Percentiles rank a stretch among this genome's conserved stretches.
These are phyloP conservation scores for Carex parvula DNA, from an alignment of 176 grass and related monocot genomes.

Conservation along the genomic window DNA sequence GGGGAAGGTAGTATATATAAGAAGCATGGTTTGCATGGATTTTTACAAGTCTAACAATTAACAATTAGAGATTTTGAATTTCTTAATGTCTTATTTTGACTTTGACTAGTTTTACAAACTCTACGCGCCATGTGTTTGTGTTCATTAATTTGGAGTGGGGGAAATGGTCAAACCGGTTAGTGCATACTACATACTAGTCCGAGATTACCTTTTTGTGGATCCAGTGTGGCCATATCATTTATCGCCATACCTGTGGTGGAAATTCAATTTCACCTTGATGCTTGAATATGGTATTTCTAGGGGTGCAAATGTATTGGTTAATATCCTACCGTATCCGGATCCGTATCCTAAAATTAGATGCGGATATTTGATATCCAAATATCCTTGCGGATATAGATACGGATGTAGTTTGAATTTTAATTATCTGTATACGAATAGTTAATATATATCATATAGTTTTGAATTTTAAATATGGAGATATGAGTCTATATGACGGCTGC, in stretches of 20 bases:
- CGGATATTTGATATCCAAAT: too few species aligned
- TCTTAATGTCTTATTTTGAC: not conserved
- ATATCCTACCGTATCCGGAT: too few species aligned
- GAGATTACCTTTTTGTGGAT: not conserved
- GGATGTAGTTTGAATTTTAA: too few species aligned
- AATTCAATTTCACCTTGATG: not conserved
- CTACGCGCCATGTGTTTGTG: not conserved
- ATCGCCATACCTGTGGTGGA: not conserved
- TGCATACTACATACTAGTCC: not conserved
- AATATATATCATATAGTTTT: too few species aligned
- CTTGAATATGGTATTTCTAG: not conserved
- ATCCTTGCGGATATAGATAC: too few species aligned
- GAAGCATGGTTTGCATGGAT: not conserved
- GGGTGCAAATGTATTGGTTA: too few species aligned
- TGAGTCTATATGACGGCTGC: too few species aligned
- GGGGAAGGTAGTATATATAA: constrained; percentile 9
- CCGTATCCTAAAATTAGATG: too few species aligned
- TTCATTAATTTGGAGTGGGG: not conserved
- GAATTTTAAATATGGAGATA: too few species aligned
- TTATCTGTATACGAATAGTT: too few species aligned
- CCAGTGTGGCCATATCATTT: not conserved
- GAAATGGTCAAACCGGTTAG: not conserved
- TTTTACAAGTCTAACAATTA: not conserved
- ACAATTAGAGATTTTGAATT: not conserved
- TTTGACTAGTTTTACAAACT: not conserved